These are phyloP conservation scores for Elongisporangium prolatum DNA, from an alignment of 352 stramenopile species.

Conservation along the genomic window DNA sequence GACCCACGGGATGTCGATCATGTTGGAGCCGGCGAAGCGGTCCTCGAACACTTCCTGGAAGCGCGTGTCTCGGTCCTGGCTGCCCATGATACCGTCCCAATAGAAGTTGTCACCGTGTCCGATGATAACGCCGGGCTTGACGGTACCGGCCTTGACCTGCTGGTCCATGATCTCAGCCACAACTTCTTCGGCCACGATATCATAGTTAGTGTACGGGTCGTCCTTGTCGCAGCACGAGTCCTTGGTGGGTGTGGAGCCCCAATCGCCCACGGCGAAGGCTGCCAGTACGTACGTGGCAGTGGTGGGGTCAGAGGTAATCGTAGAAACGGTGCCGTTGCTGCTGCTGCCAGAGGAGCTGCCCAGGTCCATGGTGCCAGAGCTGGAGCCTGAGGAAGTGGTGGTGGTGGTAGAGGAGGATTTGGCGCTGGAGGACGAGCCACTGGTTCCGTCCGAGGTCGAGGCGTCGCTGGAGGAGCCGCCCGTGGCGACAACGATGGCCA, in stretches of 20 bases:
- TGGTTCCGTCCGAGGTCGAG: slow-evolving; percentile 12
- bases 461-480: slow-evolving; percentile 15
- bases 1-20: slow-evolving; percentile 59
- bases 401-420: slow-evolving; percentile 7
- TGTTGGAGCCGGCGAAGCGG: slow-evolving; percentile 47
- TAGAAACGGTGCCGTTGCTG: slow-evolving; percentile 14
- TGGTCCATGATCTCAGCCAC: slow-evolving; percentile 44
- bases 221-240: slow-evolving; percentile 49
- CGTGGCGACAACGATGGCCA: slow-evolving; percentile 29
- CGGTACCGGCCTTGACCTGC: slow-evolving; percentile 27
- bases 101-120: slow-evolving; percentile 84
- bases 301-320: slow-evolving; percentile 49
- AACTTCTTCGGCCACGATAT: slow-evolving; percentile 42
- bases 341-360: slow-evolving; percentile 19
- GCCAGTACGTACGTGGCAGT: slow-evolving; percentile 30
- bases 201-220: slow-evolving; percentile 37
- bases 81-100: slow-evolving; percentile 62
- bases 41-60: slow-evolving; percentile 68
- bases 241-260: slow-evolving; percentile 34
- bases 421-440: slow-evolving; percentile 7
- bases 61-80: slow-evolving; percentile 37
- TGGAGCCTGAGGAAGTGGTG: slow-evolving; percentile 13
- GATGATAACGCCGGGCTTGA: slow-evolving; percentile 55
- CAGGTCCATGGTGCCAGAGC: slow-evolving; percentile 21
- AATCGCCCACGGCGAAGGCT: slow-evolving; percentile 58